Percentiles rank a stretch among this genome's conserved stretches.
These are phyloP conservation scores for Verticillium isaacii DNA, from an alignment of 2,329 filamentous ascomycete genomes.

Conservation along the genomic window DNA sequence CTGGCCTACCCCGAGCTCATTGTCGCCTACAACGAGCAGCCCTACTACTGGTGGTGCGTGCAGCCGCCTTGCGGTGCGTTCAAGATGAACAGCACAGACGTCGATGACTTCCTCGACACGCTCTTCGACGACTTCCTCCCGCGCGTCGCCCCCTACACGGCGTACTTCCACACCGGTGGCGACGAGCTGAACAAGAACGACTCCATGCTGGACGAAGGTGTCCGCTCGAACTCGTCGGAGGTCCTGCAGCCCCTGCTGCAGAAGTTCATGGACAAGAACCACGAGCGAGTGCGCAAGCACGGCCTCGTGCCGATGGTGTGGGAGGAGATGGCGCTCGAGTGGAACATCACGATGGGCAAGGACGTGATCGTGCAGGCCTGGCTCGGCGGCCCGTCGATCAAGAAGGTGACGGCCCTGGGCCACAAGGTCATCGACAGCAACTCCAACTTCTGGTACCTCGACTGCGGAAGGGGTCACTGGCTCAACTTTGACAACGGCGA, in stretches of 20 bases:
- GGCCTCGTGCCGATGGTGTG: slow-evolving; percentile 74
- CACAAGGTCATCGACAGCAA: slow-evolving; percentile 70
- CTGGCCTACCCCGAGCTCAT: slow-evolving; percentile 68
- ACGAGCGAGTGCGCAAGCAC: slow-evolving; percentile 56
- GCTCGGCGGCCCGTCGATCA: slow-evolving; percentile 60
- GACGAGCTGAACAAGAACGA: slow-evolving; percentile 80
- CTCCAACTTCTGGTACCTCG: slow-evolving; percentile 79
- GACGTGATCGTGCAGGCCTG: slow-evolving; percentile 78
- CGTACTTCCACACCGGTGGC: slow-evolving; percentile 81
- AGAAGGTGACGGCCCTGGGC: slow-evolving; percentile 55
- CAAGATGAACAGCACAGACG: slow-evolving; percentile 68
- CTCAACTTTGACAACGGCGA: slow-evolving; percentile 61
- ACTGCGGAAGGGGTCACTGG: slow-evolving; percentile 79
- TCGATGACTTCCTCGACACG: slow-evolving; percentile 66
- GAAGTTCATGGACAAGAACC: slow-evolving; percentile 67
- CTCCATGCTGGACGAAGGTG: slow-evolving; percentile 68
- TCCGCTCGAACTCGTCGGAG: slow-evolving; percentile 58
- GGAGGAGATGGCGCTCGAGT: slow-evolving; percentile 80
- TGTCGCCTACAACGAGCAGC: slow-evolving; percentile 54
- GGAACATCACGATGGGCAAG: slow-evolving; percentile 67
- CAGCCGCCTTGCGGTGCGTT: slow-evolving; percentile 66
- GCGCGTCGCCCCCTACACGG: slow-evolving; percentile 61
- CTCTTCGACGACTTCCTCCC: slow-evolving; percentile 75
- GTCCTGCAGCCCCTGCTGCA: slow-evolving; percentile 74
- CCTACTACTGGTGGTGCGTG: slow-evolving; percentile 55